Evolutionary conservation across 202 grass and related monocot species (phyloP), one percentile per base, ranked within the genome.

Genomic region (Cymbopogon flexuosus): DNA sequence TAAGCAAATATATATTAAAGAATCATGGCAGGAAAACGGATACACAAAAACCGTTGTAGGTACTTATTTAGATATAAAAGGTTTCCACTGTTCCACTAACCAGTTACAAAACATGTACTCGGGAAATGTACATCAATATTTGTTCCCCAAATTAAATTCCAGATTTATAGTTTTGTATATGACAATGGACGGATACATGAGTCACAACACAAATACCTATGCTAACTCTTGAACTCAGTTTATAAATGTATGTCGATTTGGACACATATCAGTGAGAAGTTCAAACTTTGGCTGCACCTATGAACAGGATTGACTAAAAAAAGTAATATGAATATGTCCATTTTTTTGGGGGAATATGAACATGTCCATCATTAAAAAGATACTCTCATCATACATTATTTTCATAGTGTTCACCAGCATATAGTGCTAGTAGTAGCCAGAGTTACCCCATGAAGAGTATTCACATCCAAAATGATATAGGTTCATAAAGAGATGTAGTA

Each of bases 201-300:
- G 49, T 16, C 14, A 46, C 23, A 54, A 14, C 11, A 63, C 13
- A 65, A 77, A 65, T 69, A 74, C 10, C 15, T 49, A 62, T 27
- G 11, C 35, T 12, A 79, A 61, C 35, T 84, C 18, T 36, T 69
- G 63, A 80, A 84, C 29, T 23, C 11, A 36, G 41, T 35, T 36
- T 24, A 54, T 35, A 65, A 51, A 9, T 34, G 43, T 23, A 45
- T 66, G 31, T 27, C 10, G 31, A 29, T 51, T 23, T 18, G 13
- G 7, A 37, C 45, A 79, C 14, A 18, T 47, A 4, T 27, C 34
- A n/a, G 8, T 39, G 19, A 54, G 33, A 79, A 52, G 12, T 49
- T 49, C 16, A 16, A 49, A 49, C 46, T 49, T 18, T 49, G 5
- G 46, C 46, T 18, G 61, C 71, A 5, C 5, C 3, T 6, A 63